phyloP scores from a whole-genome alignment of 2,329 filamentous ascomycete species.

The Tolypocladium ophioglossoides region DNA sequence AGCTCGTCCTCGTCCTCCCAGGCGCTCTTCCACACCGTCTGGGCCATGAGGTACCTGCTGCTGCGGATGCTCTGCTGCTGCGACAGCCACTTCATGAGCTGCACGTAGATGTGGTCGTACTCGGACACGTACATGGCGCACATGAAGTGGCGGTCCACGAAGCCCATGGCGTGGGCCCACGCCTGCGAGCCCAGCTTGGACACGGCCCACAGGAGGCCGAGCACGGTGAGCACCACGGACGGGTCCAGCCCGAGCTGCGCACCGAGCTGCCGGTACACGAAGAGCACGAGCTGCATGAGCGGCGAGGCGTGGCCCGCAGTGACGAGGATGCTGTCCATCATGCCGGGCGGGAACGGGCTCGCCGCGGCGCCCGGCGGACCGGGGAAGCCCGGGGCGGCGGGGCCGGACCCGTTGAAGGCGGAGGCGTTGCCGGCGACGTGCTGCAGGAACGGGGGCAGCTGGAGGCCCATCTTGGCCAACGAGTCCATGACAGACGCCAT shows the following conservation, averaged over 20 bases:
- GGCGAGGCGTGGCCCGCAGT: conserved; percentile 33
- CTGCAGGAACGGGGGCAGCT: conserved; percentile 16
- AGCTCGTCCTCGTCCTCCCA: conserved; percentile 45
- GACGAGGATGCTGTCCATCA: conserved; percentile 34
- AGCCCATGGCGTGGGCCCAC: conserved; percentile 19
- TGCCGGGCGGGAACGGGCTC: conserved; percentile 14
- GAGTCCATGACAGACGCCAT: conserved; percentile 11
- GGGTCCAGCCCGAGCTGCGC: conserved; percentile 37
- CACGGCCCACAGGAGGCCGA: conserved; percentile 37
- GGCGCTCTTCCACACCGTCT: conserved; percentile 42
- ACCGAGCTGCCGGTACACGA: conserved; percentile 35
- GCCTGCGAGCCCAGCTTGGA: conserved; percentile 25
- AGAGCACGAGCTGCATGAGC: conserved; percentile 28
- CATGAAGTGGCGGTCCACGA: conserved; percentile 36
- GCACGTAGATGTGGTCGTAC: conserved; percentile 46
- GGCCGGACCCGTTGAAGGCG: conserved; percentile 8
- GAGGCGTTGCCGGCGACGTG: conserved; percentile 7
- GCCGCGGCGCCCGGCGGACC: neutral
- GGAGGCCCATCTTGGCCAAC: conserved; percentile 13
- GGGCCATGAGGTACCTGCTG: conserved; percentile 42
- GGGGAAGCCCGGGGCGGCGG: conserved; percentile 4
- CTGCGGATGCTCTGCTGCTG: conserved; percentile 38
- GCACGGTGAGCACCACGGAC: conserved; percentile 31
- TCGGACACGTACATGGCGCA: conserved; percentile 41
- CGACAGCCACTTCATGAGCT: conserved; percentile 49